These are phyloP conservation scores for Metarhizium robertsii DNA, from an alignment of 2,329 filamentous ascomycete genomes.

Conservation along the genomic window DNA sequence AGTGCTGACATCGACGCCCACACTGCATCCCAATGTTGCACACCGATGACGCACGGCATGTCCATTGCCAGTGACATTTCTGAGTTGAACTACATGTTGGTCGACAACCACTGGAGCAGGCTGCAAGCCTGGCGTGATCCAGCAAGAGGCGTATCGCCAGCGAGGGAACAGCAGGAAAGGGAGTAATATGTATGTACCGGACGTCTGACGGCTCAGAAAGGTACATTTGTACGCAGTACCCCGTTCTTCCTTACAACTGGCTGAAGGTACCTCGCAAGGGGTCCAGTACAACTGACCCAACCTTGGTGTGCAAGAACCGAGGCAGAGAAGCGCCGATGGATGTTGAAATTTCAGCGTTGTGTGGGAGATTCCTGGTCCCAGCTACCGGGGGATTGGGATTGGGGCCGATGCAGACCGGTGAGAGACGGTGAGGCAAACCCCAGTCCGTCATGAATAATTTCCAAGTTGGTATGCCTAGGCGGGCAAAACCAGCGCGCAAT, in stretches of 20 bases:
- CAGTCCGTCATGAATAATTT: not conserved
- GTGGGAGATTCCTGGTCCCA: not conserved
- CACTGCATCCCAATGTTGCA: slow-evolving; percentile 1
- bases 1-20: not conserved
- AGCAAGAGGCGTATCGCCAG: not conserved
- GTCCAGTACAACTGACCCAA: not conserved
- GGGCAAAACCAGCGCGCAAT: not conserved
- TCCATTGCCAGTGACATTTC: not conserved
- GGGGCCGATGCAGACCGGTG: not conserved
- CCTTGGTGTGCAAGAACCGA: not conserved
- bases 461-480: not conserved
- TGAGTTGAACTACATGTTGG: not conserved
- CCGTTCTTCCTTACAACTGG: too few species aligned
- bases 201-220: too few species aligned
- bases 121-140: not conserved
- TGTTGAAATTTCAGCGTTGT: not conserved
- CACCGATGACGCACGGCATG: slow-evolving; percentile 7
- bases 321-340: not conserved
- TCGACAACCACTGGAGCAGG: not conserved
- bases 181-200: not conserved
- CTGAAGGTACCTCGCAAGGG: too few species aligned
- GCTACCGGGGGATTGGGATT: not conserved
- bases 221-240: too few species aligned
- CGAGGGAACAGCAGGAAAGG: not conserved
- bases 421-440: not conserved